A percentile compares a stretch with the other conserved stretches of the same genome.
Evolutionary conservation across 2,329 filamentous ascomycete species (phyloP).

Genomic region (Trichoderma guizhouense): DNA sequence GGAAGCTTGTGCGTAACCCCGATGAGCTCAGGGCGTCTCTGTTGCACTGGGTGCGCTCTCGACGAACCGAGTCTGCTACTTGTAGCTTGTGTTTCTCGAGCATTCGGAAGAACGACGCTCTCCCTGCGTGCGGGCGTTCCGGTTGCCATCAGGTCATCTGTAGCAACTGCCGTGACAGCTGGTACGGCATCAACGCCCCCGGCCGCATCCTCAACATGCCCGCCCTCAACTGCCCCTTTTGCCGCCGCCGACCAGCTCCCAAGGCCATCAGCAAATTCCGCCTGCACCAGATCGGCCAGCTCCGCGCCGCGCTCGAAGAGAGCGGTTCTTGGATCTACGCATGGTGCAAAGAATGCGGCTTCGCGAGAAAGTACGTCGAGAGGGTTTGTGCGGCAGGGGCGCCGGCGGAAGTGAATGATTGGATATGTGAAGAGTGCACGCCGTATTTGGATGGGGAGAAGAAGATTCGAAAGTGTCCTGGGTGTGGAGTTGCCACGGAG

Average conservation of each 20-base stretch:
- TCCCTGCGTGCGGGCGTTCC: constrained; percentile 42
- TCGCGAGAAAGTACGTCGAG: constrained; percentile 41
- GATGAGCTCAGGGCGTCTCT: constrained; percentile 35
- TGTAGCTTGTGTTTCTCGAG: constrained; percentile 47
- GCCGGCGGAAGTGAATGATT: constrained; percentile 36
- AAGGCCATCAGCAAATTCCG: constrained; percentile 37
- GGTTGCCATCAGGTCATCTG: constrained; percentile 46
- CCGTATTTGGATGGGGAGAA: not conserved
- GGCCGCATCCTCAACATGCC: constrained; percentile 46
- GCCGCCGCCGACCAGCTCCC: constrained; percentile 41
- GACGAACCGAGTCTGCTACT: constrained; percentile 36
- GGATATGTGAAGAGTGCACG: constrained; percentile 42
- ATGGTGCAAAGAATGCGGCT: constrained; percentile 44
- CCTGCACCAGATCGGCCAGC: constrained; percentile 36
- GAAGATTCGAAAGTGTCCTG: constrained; percentile 33
- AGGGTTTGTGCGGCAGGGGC: constrained; percentile 42
- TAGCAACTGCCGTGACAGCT: constrained; percentile 36
- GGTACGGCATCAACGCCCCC: constrained; percentile 46
- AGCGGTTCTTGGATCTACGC: constrained; percentile 45
- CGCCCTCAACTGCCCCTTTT: constrained; percentile 50
- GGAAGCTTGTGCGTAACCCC: constrained; percentile 44
- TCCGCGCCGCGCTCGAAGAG: constrained; percentile 39
- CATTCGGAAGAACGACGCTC: constrained; percentile 35
- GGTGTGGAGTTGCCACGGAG: constrained; percentile 36
- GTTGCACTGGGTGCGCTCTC: constrained; percentile 35